These are phyloP conservation scores for Trichophyton verrucosum DNA, from an alignment of 2,329 filamentous ascomycete species.

Conservation along the genomic window DNA sequence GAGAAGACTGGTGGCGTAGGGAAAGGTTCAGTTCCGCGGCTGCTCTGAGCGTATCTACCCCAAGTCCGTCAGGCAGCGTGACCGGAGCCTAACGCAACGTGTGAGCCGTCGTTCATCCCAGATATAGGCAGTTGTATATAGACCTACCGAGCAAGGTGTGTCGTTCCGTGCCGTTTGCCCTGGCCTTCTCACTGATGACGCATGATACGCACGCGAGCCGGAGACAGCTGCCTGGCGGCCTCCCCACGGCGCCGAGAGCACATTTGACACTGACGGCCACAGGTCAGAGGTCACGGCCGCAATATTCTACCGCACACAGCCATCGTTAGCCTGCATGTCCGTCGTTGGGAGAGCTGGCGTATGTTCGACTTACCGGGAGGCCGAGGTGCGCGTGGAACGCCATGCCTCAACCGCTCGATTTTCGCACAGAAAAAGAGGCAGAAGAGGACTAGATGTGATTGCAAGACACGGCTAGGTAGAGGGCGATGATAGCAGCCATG, in stretches of 20 bases:
- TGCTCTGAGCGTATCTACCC: slow-evolving; percentile 4
- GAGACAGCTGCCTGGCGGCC: slow-evolving; percentile 10
- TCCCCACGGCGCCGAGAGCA: slow-evolving; percentile 28
- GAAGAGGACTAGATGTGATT: neutral
- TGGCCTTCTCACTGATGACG: neutral
- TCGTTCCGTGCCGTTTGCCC: neutral
- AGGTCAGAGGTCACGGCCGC: slow-evolving; percentile 31
- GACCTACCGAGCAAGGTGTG: neutral
- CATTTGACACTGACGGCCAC: slow-evolving; percentile 33
- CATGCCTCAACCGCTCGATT: slow-evolving; percentile 24
- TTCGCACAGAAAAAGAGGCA: neutral
- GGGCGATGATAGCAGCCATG: neutral
- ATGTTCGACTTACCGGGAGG: slow-evolving; percentile 31
- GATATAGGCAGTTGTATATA: neutral
- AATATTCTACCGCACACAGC: slow-evolving; percentile 30
- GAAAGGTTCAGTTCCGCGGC: slow-evolving; percentile 9
- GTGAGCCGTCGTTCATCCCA: neutral
- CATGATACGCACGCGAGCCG: slow-evolving; percentile 3
- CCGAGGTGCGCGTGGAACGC: slow-evolving; percentile 40
- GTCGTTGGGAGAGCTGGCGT: neutral
- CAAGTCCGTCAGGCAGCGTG: slow-evolving; percentile 2
- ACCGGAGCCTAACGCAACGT: neutral
- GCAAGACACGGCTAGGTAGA: neutral
- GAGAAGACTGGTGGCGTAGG: slow-evolving; percentile 3
- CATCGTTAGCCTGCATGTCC: neutral